These are phyloP conservation scores for Zelopaecilomyces penicillatus DNA, from an alignment of 2,329 filamentous ascomycete genomes.

Conservation along the genomic window DNA sequence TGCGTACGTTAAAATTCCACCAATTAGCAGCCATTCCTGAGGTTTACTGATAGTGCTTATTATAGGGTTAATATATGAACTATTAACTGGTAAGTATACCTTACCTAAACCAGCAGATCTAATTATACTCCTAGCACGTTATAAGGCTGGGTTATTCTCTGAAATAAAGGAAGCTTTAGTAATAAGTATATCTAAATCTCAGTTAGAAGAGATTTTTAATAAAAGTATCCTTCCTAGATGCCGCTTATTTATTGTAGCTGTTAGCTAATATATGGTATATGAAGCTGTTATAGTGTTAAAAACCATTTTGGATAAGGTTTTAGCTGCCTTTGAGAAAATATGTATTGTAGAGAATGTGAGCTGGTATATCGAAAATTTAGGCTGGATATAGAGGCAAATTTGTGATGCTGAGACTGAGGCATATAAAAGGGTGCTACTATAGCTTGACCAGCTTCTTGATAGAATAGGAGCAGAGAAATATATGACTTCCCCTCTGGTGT, in stretches of 20 bases:
- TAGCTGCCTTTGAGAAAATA: slow-evolving; percentile 8
- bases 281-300: slow-evolving; percentile 13
- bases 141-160: slow-evolving; percentile 13
- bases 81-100: slow-evolving; percentile 16
- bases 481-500: slow-evolving; percentile 1
- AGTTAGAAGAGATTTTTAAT: slow-evolving; percentile 12
- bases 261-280: slow-evolving; percentile 21
- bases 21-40: background rate
- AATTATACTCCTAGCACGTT: slow-evolving; percentile 12
- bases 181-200: slow-evolving; percentile 10
- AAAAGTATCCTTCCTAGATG: slow-evolving; percentile 17
- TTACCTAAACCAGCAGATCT: slow-evolving; percentile 11
- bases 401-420: background rate
- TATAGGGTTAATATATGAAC: slow-evolving; percentile 17
- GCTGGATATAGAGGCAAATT: background rate
- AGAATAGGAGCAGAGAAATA: background rate
- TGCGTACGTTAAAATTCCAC: slow-evolving; percentile 14
- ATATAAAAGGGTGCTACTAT: background rate
- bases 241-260: slow-evolving; percentile 16
- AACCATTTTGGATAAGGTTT: slow-evolving; percentile 1
- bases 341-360: slow-evolving; percentile 9
- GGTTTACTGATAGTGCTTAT: background rate
- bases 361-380: slow-evolving; percentile 10
- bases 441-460: slow-evolving; percentile 1
- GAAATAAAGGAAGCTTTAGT: slow-evolving; percentile 13